A percentile compares a stretch with the other conserved stretches of the same genome.
phyloP scores from a whole-genome alignment of 2,329 filamentous ascomycete genomes.

The Cytospora piceicola region DNA sequence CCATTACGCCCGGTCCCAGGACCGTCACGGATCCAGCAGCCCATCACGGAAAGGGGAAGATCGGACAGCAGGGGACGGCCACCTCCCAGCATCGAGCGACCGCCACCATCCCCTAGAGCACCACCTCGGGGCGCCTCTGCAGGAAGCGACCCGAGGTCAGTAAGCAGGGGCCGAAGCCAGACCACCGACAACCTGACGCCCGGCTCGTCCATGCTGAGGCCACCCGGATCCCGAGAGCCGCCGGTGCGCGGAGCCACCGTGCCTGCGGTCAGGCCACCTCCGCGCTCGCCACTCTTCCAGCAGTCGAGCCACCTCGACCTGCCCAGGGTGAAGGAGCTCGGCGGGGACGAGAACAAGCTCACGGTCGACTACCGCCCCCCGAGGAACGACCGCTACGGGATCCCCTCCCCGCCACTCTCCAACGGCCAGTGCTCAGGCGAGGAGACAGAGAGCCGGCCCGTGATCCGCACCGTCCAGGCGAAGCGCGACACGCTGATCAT shows the following conservation, averaged over 20 bases:
- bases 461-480: conserved; percentile 53
- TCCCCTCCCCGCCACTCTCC: conserved; percentile 44
- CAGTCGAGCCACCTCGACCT: conserved; percentile 20
- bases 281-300: conserved; percentile 28
- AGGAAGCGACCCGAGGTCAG: neutral
- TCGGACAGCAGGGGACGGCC: conserved; percentile 9
- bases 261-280: conserved; percentile 3
- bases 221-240: conserved; percentile 11
- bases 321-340: conserved; percentile 2
- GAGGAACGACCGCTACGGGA: conserved; percentile 26
- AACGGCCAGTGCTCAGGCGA: conserved; percentile 40
- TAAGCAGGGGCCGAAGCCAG: conserved; percentile 9
- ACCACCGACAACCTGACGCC: conserved; percentile 11
- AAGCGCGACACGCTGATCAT: conserved; percentile 57
- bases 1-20: neutral
- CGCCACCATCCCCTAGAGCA: conserved; percentile 1
- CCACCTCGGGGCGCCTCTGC: neutral
- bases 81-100: conserved; percentile 1
- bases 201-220: neutral
- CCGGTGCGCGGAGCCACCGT: conserved; percentile 21
- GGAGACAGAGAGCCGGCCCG: conserved; percentile 42
- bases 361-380: conserved; percentile 11
- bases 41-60: neutral
- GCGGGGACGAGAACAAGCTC: neutral
- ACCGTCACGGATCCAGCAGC: neutral